Conservation (phyloP, 225 moss, liverwort and hornwort species). For the Antitrichia curtipendula region DNA sequence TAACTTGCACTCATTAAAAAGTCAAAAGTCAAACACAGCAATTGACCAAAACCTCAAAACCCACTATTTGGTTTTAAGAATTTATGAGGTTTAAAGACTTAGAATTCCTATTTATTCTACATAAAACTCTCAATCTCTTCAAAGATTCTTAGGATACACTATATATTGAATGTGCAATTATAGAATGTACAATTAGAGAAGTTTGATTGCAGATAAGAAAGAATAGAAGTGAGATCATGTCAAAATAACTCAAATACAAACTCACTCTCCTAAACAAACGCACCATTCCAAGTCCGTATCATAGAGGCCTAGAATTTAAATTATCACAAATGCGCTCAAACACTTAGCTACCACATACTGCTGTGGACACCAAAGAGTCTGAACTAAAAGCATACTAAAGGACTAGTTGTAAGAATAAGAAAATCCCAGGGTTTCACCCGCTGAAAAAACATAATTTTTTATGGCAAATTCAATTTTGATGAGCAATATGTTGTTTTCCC, state of each 20-base stretch:
- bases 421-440: not conserved
- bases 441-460: not conserved
- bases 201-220: not conserved
- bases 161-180: not conserved
- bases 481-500: not conserved
- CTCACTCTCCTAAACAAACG: not conserved
- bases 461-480: not conserved
- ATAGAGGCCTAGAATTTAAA: not conserved
- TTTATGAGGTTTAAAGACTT: not conserved
- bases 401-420: not conserved
- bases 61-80: not conserved
- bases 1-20: not conserved
- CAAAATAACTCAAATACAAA: not conserved
- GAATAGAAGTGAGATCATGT: not conserved
- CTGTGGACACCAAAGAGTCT: not conserved
- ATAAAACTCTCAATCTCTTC: not conserved
- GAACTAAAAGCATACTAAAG: not conserved
- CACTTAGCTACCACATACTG: not conserved
- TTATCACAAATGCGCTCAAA: not conserved
- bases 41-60: not conserved
- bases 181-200: not conserved
- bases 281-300: not conserved
- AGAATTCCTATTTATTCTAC: fast-evolving
- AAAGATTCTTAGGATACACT: not conserved
- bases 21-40: not conserved